Evolutionary conservation across 1,284 basidiomycete species (phyloP), one percentile per base, ranked within the genome.

Genomic region (Limonomyces culmigenus): DNA sequence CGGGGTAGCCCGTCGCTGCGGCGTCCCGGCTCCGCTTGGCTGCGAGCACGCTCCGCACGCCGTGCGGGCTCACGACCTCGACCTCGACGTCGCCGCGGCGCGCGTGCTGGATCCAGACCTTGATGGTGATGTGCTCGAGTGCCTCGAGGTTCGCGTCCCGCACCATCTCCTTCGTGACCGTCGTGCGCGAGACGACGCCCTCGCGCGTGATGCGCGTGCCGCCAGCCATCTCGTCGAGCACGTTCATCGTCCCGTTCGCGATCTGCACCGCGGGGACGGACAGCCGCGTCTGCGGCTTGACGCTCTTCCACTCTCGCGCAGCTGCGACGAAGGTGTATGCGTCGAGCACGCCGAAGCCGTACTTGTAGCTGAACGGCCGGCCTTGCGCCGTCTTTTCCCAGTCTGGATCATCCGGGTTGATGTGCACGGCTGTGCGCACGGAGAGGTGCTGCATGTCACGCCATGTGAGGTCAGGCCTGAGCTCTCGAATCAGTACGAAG

Each of bases 261-360:
- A 91, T 50, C 43, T 76, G 73, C n/a, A 87, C 60, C 0, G 78
- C 67, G 10, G 75, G 68, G 3, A 79, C 72, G 43, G 79, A 68
- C 37, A 86, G 67, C 87, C 89, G 97, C 0, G 86, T 74, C 58
- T 98, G 95, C 1, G 93, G 91, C 50, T 93, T 96, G 48, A 96
- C 91, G 8, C 83, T 67, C 39, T 78, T 55, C 88, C 92, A 97
- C 2, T 62, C 55, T 49, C 78, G 68, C 2, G 91, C 87, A 1
- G 79, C 78, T 42, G 73, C 79, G 43, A 98, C 77, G 46, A 86
- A 89, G 31, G 58, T 64, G 37, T 77, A 84, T 1, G 81, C 93
- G 51, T 96, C 83, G 41, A 98, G 64, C 31, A 74, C 74, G 16
- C 95, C 95, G 50, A 81, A 99, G 2, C 95, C 95, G 47, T 93